Percentiles rank a stretch among this genome's conserved stretches.
Evolutionary conservation across 1,139 yeast species (phyloP).

Genomic region (Magnusiomyces magnusii): DNA sequence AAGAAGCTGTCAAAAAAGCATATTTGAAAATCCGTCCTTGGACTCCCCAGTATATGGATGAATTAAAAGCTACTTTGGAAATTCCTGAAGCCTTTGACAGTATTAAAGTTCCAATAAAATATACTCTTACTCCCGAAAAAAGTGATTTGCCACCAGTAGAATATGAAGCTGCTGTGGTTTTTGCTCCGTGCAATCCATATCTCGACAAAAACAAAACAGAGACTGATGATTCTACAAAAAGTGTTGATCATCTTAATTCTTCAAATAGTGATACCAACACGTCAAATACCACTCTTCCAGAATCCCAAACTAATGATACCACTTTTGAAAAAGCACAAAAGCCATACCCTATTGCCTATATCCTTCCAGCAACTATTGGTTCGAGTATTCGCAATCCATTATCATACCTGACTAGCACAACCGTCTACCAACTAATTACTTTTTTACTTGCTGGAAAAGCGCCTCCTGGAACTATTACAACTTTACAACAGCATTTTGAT

Average conservation of each 20-base stretch:
- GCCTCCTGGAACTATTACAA: conserved; percentile 27
- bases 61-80: conserved; percentile 28
- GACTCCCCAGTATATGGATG: conserved; percentile 29
- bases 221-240: no score
- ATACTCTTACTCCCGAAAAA: conserved; percentile 13
- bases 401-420: conserved; percentile 20
- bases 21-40: conserved; percentile 30
- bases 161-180: conserved; percentile 25
- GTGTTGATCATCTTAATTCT: background rate
- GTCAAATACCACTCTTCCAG: background rate
- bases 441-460: conserved; percentile 25
- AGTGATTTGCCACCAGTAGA: conserved; percentile 6
- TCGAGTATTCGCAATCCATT: conserved; percentile 19
- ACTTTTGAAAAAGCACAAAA: background rate
- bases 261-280: conserved; percentile 3
- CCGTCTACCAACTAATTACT: conserved; percentile 22
- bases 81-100: conserved; percentile 31
- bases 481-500: conserved; percentile 25
- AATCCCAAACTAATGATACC: background rate
- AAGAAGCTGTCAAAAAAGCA: conserved; percentile 26
- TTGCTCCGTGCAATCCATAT: conserved; percentile 29
- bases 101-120: conserved; percentile 25
- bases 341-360: conserved; percentile 23
- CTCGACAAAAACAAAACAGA: no score
- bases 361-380: conserved; percentile 20